These are phyloP conservation scores for Solanum chacoense DNA, from an alignment of 305 asterid species.

Conservation along the genomic window DNA sequence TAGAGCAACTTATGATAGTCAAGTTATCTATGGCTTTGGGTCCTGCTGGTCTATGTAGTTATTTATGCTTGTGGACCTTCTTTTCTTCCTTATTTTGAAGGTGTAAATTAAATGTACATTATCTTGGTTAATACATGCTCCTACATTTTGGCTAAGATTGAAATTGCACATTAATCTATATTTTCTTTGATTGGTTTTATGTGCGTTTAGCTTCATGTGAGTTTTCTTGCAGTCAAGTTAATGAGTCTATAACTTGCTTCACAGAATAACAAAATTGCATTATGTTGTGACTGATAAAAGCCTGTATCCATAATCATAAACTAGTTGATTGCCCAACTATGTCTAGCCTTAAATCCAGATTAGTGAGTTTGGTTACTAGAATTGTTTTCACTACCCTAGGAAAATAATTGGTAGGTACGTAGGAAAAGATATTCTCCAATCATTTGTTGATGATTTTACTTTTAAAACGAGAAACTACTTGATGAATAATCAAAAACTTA, in stretches of 20 bases:
- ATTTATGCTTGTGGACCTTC: neutral
- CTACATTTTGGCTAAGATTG: neutral
- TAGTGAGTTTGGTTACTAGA: neutral
- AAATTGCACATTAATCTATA: neutral
- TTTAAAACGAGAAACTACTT: neutral
- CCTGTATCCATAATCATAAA: neutral
- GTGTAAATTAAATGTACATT: neutral
- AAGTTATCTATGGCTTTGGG: neutral
- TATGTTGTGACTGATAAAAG: neutral
- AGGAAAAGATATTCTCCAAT: neutral
- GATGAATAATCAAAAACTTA: neutral
- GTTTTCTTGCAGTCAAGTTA: neutral
- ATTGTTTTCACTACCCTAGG: neutral
- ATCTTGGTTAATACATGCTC: neutral
- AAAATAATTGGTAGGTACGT: neutral
- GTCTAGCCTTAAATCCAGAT: neutral
- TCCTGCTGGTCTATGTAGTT: neutral
- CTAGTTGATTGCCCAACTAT: neutral
- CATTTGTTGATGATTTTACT: neutral
- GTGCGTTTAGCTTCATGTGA: neutral
- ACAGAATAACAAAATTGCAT: neutral
- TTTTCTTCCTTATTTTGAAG: neutral
- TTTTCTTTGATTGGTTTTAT: neutral
- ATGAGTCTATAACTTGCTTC: neutral
- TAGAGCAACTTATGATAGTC: neutral